Evolutionary conservation across 2,329 filamentous ascomycete species (phyloP).

Genomic region (Fusarium camptoceras): DNA sequence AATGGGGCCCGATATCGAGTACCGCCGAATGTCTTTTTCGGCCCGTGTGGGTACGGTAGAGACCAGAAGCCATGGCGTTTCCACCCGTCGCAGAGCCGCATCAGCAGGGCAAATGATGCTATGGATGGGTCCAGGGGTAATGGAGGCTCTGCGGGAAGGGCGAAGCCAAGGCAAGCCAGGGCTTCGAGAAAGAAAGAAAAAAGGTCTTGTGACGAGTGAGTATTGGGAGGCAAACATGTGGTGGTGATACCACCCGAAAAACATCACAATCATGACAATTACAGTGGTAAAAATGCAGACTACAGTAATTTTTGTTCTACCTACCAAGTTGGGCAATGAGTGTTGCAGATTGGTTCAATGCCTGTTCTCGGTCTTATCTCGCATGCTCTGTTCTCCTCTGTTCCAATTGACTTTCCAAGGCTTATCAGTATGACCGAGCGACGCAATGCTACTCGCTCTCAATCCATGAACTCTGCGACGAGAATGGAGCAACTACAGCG

Average conservation of each 20-base stretch:
- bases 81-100: conserved; percentile 35
- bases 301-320: not conserved
- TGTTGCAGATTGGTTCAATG: conserved; percentile 10
- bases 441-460: not conserved
- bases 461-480: conserved; percentile 15
- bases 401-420: conserved; percentile 29
- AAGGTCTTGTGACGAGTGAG: not conserved
- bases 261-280: not conserved
- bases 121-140: conserved; percentile 23
- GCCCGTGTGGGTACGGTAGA: conserved; percentile 31
- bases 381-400: conserved; percentile 18
- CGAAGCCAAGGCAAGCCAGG: not conserved
- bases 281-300: not conserved
- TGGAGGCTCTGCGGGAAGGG: conserved; percentile 26
- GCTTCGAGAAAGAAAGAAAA: not conserved
- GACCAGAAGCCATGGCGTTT: not conserved
- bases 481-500: conserved; percentile 11
- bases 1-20: conserved; percentile 24
- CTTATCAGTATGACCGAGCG: conserved; percentile 31
- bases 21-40: conserved; percentile 32
- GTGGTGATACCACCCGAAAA: not conserved
- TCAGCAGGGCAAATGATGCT: conserved; percentile 17
- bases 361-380: conserved; percentile 30
- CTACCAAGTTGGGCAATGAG: not conserved
- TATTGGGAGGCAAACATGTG: not conserved